These are phyloP conservation scores for Phytophthora sansomeana DNA, from an alignment of 352 stramenopile species.

Conservation along the genomic window DNA sequence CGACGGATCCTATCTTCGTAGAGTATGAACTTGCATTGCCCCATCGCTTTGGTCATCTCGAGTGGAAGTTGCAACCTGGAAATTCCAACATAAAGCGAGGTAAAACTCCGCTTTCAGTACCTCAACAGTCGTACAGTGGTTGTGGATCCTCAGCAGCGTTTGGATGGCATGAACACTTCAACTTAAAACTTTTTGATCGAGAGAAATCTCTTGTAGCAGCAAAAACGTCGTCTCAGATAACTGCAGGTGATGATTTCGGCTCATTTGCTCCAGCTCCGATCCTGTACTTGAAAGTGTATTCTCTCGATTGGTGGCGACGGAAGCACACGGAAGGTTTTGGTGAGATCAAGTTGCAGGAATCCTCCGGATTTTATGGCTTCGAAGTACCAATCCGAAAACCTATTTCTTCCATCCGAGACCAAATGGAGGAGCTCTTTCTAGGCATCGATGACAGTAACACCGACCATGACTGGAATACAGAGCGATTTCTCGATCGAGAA, in stretches of 20 bases:
- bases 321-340: slow-evolving; percentile 47
- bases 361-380: slow-evolving; percentile 42
- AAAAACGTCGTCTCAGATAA: neutral
- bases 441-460: slow-evolving; percentile 41
- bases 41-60: neutral
- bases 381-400: slow-evolving; percentile 48
- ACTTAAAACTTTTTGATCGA: slow-evolving; percentile 22
- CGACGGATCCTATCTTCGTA: slow-evolving; percentile 35
- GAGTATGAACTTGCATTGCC: slow-evolving; percentile 38
- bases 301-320: slow-evolving; percentile 55
- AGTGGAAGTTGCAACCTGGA: slow-evolving; percentile 32
- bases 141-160: slow-evolving; percentile 22
- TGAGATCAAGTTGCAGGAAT: slow-evolving; percentile 42
- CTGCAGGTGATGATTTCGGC: neutral
- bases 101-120: slow-evolving; percentile 32
- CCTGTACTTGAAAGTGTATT: slow-evolving; percentile 50
- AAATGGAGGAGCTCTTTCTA: slow-evolving; percentile 75
- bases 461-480: neutral
- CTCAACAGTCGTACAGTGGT: slow-evolving; percentile 21
- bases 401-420: slow-evolving; percentile 41
- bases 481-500: slow-evolving; percentile 10
- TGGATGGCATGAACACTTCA: slow-evolving; percentile 34
- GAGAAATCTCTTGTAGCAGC: slow-evolving; percentile 5
- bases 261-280: slow-evolving; percentile 15
- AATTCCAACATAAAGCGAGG: slow-evolving; percentile 10